A percentile compares a stretch with the other conserved stretches of the same genome.
phyloP scores from a whole-genome alignment of 345 rosid species.

The Mercurialis annua region DNA sequence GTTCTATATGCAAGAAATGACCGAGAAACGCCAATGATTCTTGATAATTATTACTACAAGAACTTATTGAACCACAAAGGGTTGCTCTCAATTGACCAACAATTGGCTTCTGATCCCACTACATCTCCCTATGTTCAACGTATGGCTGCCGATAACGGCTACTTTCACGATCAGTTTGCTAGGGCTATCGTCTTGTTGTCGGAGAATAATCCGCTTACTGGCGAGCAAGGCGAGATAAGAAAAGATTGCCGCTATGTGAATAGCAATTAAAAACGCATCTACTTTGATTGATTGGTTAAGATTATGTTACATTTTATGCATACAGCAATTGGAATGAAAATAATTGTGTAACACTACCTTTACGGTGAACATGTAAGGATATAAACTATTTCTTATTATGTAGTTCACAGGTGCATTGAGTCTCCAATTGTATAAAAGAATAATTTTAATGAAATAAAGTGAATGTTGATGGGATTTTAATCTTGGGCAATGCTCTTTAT shows the following conservation, averaged over 20 bases:
- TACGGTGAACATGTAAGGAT: too few relatives aligned
- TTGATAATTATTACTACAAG: conserved; percentile 73
- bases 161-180: conserved; percentile 66
- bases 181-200: conserved; percentile 55
- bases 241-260: conserved; percentile 75
- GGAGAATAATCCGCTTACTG: conserved; percentile 69
- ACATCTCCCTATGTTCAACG: conserved; percentile 55
- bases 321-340: too few relatives aligned
- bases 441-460: too few relatives aligned
- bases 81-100: conserved; percentile 55
- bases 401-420: too few relatives aligned
- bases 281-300: too few relatives aligned
- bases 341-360: too few relatives aligned
- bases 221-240: conserved; percentile 68
- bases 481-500: too few relatives aligned
- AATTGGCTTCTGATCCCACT: conserved; percentile 56
- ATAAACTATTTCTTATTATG: too few relatives aligned
- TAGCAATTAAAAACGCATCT: background rate
- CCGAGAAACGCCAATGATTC: conserved; percentile 71
- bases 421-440: too few relatives aligned
- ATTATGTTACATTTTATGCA: too few relatives aligned
- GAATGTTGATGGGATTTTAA: too few relatives aligned
- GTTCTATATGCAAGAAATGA: conserved; percentile 71
- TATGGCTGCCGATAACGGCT: conserved; percentile 72
- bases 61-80: conserved; percentile 62